Evolutionary conservation across 2,329 filamentous ascomycete species (phyloP).

Genomic region (Aspergillus unguis): DNA sequence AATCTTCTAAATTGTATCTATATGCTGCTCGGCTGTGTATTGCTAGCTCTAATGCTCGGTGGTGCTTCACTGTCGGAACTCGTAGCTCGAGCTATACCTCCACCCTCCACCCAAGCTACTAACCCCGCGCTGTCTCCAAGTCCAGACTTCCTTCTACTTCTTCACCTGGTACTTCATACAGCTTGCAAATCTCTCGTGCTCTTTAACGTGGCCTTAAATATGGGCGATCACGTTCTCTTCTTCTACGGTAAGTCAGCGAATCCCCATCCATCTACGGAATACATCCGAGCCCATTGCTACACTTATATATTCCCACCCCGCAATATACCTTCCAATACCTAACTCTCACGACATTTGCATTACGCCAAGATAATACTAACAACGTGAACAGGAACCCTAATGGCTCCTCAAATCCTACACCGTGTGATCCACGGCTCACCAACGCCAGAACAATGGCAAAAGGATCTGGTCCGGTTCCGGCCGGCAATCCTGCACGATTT

Average conservation of each 20-base stretch:
- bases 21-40: no score
- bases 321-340: not conserved
- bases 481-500: slow-evolving; percentile 74
- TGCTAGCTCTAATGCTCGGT: no score
- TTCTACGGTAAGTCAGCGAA: slow-evolving; percentile 55
- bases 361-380: not conserved
- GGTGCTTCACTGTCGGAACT: not conserved
- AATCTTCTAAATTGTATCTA: no score
- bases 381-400: slow-evolving; percentile 55
- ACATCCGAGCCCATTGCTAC: not conserved
- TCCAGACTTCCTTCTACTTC: no score
- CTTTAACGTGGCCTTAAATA: slow-evolving; percentile 15
- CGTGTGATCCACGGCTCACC: slow-evolving; percentile 70
- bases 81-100: not conserved
- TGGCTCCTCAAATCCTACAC: slow-evolving; percentile 84
- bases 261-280: not conserved
- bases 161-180: no score
- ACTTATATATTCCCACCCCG: not conserved
- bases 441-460: slow-evolving; percentile 51
- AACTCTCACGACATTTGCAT: not conserved
- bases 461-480: slow-evolving; percentile 58
- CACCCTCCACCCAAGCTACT: not conserved
- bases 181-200: no score
- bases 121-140: not conserved
- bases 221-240: slow-evolving; percentile 56